Conservation (phyloP, 2,329 filamentous ascomycete species). For the Stemphylium beticola region DNA sequence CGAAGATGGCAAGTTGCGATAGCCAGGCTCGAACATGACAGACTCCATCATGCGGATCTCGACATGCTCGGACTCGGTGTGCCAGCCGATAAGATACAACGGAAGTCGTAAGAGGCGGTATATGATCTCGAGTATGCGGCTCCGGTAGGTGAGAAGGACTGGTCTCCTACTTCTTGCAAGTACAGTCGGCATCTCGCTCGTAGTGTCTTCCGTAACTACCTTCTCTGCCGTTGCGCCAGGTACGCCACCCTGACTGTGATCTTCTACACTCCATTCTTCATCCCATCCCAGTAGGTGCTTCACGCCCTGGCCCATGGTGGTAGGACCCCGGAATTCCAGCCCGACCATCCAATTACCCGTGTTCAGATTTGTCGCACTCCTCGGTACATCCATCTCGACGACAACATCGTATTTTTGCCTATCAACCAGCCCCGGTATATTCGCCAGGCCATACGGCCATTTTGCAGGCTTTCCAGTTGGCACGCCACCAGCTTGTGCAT, state of each 20-base stretch:
- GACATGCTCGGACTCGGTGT: constrained; percentile 68
- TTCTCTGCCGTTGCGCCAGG: constrained; percentile 17
- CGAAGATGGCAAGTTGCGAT: constrained; percentile 59
- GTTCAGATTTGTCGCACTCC: constrained; percentile 74
- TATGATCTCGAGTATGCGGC: constrained; percentile 49
- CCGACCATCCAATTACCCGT: constrained; percentile 96
- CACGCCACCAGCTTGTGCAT: constrained; percentile 9
- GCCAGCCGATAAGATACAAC: constrained; percentile 71
- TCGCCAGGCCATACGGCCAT: constrained; percentile 60
- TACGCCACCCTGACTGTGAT: constrained; percentile 23
- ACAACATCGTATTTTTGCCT: constrained; percentile 86
- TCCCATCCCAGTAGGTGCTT: constrained; percentile 38
- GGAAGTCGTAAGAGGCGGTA: constrained; percentile 56
- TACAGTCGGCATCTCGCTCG: constrained; percentile 26
- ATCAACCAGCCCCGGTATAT: constrained; percentile 53
- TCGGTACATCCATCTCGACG: constrained; percentile 76
- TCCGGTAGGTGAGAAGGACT: constrained; percentile 79
- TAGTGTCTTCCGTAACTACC: not conserved
- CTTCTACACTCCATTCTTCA: constrained; percentile 40
- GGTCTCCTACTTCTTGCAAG: constrained; percentile 68
- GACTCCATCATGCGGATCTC: constrained; percentile 75
- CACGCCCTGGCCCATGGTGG: constrained; percentile 9
- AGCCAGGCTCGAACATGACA: constrained; percentile 67
- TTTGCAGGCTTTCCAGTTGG: constrained; percentile 14
- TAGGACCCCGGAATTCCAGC: constrained; percentile 66